Conservation (phyloP, 768 basidiomycete species). For the Symmetrospora coprosmae region DNA sequence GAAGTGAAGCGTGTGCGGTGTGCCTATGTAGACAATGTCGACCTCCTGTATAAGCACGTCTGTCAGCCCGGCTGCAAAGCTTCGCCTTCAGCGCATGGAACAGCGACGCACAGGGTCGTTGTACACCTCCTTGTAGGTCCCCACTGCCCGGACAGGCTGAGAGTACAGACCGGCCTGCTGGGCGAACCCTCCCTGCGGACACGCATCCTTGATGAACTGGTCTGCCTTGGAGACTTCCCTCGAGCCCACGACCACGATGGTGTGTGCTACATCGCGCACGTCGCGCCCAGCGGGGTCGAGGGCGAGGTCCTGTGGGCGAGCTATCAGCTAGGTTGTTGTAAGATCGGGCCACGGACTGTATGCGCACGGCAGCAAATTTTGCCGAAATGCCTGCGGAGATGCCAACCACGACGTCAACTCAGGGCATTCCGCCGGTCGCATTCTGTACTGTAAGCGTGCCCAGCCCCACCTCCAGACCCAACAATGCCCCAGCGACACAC, state of each 20-base stretch:
- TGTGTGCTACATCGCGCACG: conserved; percentile 33
- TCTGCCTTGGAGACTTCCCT: conserved; percentile 32
- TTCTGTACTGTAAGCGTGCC: too few species aligned
- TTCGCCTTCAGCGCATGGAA: neutral
- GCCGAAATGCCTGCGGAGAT: conserved; percentile 11
- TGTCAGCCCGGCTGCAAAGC: neutral
- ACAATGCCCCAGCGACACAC: conserved; percentile 21
- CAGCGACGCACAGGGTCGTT: neutral
- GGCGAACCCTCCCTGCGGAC: conserved; percentile 31
- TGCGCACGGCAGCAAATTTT: neutral
- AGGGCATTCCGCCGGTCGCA: neutral
- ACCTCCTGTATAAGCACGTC: conserved; percentile 29
- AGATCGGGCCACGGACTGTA: neutral
- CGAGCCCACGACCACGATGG: conserved; percentile 34
- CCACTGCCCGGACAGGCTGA: conserved; percentile 30
- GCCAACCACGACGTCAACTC: too few species aligned
- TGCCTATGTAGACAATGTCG: conserved; percentile 37
- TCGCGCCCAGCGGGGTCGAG: conserved; percentile 27
- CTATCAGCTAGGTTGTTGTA: neutral
- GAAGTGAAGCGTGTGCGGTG: conserved; percentile 36
- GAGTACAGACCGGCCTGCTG: conserved; percentile 29
- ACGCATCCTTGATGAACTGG: conserved; percentile 31
- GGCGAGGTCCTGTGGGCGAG: conserved; percentile 31
- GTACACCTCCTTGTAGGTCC: conserved; percentile 34
- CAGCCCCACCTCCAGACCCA: conserved; percentile 9